These are phyloP conservation scores for Biscutella laevigata DNA, from an alignment of 441 rosid genomes.

Conservation along the genomic window DNA sequence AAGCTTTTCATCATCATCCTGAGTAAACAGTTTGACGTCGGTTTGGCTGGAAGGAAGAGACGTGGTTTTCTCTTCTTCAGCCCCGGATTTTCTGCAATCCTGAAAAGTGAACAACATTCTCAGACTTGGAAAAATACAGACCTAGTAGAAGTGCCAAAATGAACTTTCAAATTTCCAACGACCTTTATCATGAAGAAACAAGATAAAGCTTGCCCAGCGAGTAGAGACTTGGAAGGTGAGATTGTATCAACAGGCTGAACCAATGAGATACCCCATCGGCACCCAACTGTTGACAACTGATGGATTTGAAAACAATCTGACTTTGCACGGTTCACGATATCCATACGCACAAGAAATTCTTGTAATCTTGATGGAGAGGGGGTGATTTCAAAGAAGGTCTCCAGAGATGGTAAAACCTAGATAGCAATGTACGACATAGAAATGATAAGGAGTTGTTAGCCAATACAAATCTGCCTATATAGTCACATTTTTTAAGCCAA, in stretches of 20 bases:
- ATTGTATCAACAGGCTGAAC: constrained; percentile 62
- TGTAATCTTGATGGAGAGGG: constrained; percentile 77
- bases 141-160: neutral
- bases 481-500: neutral
- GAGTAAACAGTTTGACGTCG: constrained; percentile 45
- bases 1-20: constrained; percentile 32
- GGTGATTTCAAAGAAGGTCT: constrained; percentile 68
- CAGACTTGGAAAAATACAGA: neutral
- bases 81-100: constrained; percentile 41
- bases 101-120: constrained; percentile 26
- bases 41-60: constrained; percentile 31
- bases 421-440: constrained; percentile 13
- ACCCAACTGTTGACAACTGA: constrained; percentile 76
- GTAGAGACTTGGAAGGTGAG: constrained; percentile 53
- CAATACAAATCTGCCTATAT: constrained; percentile 4
- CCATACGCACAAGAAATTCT: constrained; percentile 86
- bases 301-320: constrained; percentile 61
- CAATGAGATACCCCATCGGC: constrained; percentile 75
- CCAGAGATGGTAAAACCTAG: constrained; percentile 84
- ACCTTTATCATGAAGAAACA: constrained; percentile 89
- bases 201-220: constrained; percentile 76
- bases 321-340: constrained; percentile 63
- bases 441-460: constrained; percentile 7
- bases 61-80: constrained; percentile 29
- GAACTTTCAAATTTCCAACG: constrained; percentile 2